These are phyloP conservation scores for Dictyostelium capitatum DNA, from an alignment of 78 protist genomes.

Conservation along the genomic window DNA sequence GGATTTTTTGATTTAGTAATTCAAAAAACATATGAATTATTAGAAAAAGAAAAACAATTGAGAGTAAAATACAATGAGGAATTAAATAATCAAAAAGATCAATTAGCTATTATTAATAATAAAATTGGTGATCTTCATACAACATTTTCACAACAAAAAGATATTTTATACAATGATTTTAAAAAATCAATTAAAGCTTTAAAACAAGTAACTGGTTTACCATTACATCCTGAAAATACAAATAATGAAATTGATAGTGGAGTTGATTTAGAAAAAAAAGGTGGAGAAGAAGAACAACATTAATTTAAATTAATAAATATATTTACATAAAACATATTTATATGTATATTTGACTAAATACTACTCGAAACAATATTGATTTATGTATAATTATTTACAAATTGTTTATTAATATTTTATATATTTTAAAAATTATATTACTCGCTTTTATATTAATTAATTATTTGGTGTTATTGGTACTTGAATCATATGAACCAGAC, in stretches of 20 bases:
- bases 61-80: not conserved
- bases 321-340: too few species aligned
- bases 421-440: too few species aligned
- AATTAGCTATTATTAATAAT: not conserved
- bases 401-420: too few species aligned
- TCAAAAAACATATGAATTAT: not conserved
- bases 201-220: slow-evolving; percentile 5
- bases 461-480: too few species aligned
- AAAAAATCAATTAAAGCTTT: not conserved
- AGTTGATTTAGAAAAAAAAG: not conserved
- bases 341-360: too few species aligned
- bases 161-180: not conserved
- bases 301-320: not conserved
- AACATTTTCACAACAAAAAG: slow-evolving; percentile 21
- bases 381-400: too few species aligned
- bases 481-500: too few species aligned
- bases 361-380: too few species aligned
- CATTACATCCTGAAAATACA: not conserved
- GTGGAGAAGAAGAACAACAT: not conserved
- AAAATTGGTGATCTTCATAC: not conserved
- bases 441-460: too few species aligned
- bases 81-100: not conserved
- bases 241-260: too few species aligned
- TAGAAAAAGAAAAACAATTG: not conserved
- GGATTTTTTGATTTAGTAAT: slow-evolving; percentile 1